Evolutionary conservation across 306 rosid genomes (phyloP).

Genomic region (Casuarina glauca): DNA sequence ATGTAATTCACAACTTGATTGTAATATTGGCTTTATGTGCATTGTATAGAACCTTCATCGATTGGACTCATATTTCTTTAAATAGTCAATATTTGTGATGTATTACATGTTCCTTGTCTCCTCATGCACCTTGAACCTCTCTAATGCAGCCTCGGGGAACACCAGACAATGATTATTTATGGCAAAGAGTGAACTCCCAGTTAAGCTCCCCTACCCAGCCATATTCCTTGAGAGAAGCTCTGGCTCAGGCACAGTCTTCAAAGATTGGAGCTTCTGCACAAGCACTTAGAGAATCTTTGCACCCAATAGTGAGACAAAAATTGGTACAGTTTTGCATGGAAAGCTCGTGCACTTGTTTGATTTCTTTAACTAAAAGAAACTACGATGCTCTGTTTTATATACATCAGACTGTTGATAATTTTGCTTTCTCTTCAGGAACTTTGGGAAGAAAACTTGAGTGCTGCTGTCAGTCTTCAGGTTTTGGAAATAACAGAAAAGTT

Average conservation of each 20-base stretch:
- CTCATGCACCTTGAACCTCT: conserved; percentile 29
- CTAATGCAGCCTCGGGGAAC: conserved; percentile 90
- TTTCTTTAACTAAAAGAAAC: neutral
- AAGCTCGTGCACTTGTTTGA: neutral
- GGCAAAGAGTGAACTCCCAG: conserved; percentile 98
- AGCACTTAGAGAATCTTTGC: conserved; percentile 95
- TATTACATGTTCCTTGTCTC: neutral
- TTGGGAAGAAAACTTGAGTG: conserved; percentile 99
- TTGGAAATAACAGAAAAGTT: conserved; percentile 86
- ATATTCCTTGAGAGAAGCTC: conserved; percentile 97
- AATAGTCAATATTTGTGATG: neutral
- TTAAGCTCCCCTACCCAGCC: conserved; percentile 98
- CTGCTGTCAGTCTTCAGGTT: conserved; percentile 92
- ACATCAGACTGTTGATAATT: conserved; percentile 23
- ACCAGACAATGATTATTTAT: conserved; percentile 84
- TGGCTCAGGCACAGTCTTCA: conserved; percentile 98
- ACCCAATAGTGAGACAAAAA: conserved; percentile 95
- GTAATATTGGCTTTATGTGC: neutral
- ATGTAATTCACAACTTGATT: conserved; percentile 40
- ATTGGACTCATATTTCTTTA: conserved; percentile 2
- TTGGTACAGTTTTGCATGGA: conserved; percentile 51
- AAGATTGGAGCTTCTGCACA: conserved; percentile 98
- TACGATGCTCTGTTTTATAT: neutral
- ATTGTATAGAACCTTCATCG: neutral
- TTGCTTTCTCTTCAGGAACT: conserved; percentile 65